Conservation (phyloP, 1,284 basidiomycete species). For the Tilletia indica region DNA sequence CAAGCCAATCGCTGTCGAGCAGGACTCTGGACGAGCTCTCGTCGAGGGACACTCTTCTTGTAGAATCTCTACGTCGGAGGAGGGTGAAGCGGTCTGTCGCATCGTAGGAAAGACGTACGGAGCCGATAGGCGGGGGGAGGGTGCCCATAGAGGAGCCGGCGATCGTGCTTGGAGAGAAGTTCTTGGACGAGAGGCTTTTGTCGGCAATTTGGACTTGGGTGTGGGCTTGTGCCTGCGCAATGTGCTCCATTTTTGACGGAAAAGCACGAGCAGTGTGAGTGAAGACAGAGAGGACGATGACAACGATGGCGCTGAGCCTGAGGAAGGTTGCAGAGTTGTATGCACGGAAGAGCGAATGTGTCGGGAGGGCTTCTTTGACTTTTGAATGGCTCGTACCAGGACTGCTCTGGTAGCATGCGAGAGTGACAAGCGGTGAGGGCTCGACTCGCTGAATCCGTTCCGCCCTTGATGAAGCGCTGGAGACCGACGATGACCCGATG, state of each 20-base stretch:
- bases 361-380: background rate
- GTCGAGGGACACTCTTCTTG: no score
- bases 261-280: slow-evolving; percentile 5
- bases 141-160: background rate
- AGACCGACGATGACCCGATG: no score
- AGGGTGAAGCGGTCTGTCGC: no score
- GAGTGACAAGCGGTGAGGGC: background rate
- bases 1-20: background rate
- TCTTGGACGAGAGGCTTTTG: no score
- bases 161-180: background rate
- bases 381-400: background rate
- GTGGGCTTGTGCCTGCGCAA: no score
- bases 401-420: background rate
- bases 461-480: no score
- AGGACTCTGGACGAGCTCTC: background rate
- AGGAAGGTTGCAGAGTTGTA: background rate
- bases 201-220: no score
- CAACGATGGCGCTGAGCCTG: slow-evolving; percentile 4
- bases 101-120: no score
- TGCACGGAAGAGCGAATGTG: slow-evolving; percentile 6
- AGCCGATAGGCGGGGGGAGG: background rate
- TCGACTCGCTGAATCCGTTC: background rate
- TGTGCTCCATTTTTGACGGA: background rate
- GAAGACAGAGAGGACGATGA: slow-evolving; percentile 5
- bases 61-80: no score